A percentile compares a stretch with the other conserved stretches of the same genome.
Conservation (phyloP, 345 rosid species). For the Hibiscus syriacus region DNA sequence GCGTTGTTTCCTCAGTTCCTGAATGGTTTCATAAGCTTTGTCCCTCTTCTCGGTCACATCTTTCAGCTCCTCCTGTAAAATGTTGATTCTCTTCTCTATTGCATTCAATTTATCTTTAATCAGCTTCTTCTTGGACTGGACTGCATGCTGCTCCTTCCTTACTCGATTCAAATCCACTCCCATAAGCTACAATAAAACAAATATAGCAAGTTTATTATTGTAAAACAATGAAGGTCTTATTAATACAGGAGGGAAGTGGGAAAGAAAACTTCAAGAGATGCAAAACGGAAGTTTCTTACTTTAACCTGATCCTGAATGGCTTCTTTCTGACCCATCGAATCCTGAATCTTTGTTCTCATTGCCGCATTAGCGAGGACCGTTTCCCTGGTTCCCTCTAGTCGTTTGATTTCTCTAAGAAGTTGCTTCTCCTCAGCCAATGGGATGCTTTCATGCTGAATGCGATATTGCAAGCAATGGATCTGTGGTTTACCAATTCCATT, state of each 20-base stretch:
- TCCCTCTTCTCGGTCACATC: slow-evolving; percentile 51
- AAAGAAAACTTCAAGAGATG: not conserved
- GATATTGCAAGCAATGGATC: slow-evolving; percentile 74
- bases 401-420: slow-evolving; percentile 79
- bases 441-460: slow-evolving; percentile 92
- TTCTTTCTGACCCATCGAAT: slow-evolving; percentile 81
- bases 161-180: slow-evolving; percentile 84
- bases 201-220: not conserved
- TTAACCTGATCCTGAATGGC: slow-evolving; percentile 70
- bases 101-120: slow-evolving; percentile 51
- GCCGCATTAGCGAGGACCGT: slow-evolving; percentile 84
- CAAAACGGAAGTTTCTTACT: slow-evolving; percentile 35
- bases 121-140: slow-evolving; percentile 45
- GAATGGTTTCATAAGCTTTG: slow-evolving; percentile 44
- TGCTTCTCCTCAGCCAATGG: slow-evolving; percentile 89
- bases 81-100: slow-evolving; percentile 45
- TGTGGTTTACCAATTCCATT: slow-evolving; percentile 29
- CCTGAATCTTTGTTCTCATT: slow-evolving; percentile 74
- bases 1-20: slow-evolving; percentile 55
- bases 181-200: slow-evolving; percentile 52
- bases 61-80: slow-evolving; percentile 47
- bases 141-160: slow-evolving; percentile 74
- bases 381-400: slow-evolving; percentile 87
- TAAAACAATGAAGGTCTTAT: not conserved
- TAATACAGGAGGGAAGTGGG: not conserved